Percentiles rank a stretch among this genome's conserved stretches.
These are phyloP conservation scores for Anthostomella pinea DNA, from an alignment of 2,329 filamentous ascomycete species.

Conservation along the genomic window DNA sequence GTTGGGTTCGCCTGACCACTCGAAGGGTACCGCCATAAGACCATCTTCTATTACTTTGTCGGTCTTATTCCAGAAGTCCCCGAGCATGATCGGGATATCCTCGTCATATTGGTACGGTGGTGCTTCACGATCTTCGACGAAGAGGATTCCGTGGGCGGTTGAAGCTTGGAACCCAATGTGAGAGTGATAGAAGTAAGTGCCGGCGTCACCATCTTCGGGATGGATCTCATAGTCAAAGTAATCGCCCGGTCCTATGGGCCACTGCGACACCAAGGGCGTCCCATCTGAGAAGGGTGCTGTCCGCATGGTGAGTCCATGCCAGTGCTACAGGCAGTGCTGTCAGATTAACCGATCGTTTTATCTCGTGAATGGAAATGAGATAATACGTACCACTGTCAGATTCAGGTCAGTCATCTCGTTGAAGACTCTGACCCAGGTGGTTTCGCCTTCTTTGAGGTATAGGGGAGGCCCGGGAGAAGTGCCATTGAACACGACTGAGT, in stretches of 20 bases:
- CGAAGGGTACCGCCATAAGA: conserved; percentile 47
- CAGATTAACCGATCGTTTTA: conserved; percentile 2
- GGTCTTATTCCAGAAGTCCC: conserved; percentile 55
- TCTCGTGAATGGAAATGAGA: conserved; percentile 3
- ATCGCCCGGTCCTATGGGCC: conserved; percentile 59
- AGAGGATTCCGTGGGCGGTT: conserved; percentile 55
- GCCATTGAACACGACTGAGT: conserved; percentile 51
- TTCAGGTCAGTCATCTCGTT: conserved; percentile 53
- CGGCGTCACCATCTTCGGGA: conserved; percentile 50
- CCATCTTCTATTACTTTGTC: conserved; percentile 51
- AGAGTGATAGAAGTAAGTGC: conserved; percentile 68
- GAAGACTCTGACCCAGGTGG: conserved; percentile 57
- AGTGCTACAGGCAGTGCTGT: conserved; percentile 47
- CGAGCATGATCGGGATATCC: conserved; percentile 53
- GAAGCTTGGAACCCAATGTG: conserved; percentile 62
- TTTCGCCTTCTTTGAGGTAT: conserved; percentile 44
- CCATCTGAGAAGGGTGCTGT: conserved; percentile 64
- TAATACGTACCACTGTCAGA: conserved; percentile 47
- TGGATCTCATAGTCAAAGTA: conserved; percentile 68
- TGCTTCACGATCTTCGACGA: conserved; percentile 49
- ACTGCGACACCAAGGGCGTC: conserved; percentile 57
- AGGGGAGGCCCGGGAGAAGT: conserved; percentile 50
- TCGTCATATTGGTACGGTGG: conserved; percentile 60
- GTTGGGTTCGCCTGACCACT: conserved; percentile 58
- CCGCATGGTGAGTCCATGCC: conserved; percentile 62